These are phyloP conservation scores for Stagonosporopsis chrysanthemi DNA, from an alignment of 2,329 filamentous ascomycete genomes.

Conservation along the genomic window DNA sequence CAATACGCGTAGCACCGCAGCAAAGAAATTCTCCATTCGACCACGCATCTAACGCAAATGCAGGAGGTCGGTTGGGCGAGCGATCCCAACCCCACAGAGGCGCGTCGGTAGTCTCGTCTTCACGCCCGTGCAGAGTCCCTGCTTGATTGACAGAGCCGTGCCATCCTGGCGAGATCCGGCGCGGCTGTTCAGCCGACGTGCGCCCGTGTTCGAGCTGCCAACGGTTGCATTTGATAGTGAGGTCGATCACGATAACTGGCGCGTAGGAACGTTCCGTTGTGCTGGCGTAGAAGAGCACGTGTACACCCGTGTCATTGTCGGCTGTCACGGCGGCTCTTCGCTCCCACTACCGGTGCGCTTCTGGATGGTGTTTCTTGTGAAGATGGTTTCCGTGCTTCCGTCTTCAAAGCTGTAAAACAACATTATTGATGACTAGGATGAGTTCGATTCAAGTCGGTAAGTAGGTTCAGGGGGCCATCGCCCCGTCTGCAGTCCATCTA, in stretches of 20 bases:
- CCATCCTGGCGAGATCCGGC: constrained; percentile 10
- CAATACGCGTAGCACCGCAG: constrained; percentile 12
- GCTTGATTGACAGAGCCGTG: constrained; percentile 8
- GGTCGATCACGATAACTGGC: not conserved
- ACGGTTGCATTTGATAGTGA: not conserved
- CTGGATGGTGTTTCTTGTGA: not conserved
- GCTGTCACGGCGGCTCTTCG: constrained; percentile 13
- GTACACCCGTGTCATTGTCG: constrained; percentile 7
- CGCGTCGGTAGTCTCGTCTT: not conserved
- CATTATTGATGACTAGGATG: not conserved
- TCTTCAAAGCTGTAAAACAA: not conserved
- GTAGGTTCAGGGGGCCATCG: not conserved
- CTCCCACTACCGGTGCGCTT: not conserved
- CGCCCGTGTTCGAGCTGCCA: not conserved
- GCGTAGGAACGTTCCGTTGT: not conserved
- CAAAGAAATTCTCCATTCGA: constrained; percentile 4
- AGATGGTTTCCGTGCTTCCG: not conserved
- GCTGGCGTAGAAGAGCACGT: constrained; percentile 6
- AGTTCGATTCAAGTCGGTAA: not conserved
- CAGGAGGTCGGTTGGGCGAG: constrained; percentile 3
- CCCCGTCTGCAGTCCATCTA: constrained; percentile 4
- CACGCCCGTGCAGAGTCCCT: constrained; percentile 15
- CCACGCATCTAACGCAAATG: constrained; percentile 11
- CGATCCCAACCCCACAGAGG: constrained; percentile 7
- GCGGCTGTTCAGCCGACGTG: not conserved